Percentiles rank a stretch among this genome's conserved stretches.
These are phyloP conservation scores for Smittium culicis DNA, from an alignment of 371 early-diverging fungal genomes.

Conservation along the genomic window DNA sequence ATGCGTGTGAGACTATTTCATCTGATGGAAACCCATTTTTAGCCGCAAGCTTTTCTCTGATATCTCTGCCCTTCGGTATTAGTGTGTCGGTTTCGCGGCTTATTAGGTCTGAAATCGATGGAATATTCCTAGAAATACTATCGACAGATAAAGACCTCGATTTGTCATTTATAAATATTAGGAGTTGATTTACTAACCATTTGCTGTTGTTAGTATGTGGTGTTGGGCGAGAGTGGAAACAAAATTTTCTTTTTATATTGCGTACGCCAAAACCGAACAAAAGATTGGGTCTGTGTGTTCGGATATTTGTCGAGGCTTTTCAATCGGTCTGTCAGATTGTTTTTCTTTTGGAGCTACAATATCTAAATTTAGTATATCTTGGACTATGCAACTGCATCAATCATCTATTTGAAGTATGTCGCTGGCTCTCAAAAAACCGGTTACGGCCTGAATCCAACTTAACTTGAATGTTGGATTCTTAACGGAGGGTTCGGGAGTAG, in stretches of 20 bases:
- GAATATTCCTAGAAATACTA: conserved; percentile 1
- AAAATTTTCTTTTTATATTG: background rate
- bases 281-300: background rate
- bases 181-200: background rate
- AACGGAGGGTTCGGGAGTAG: background rate
- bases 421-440: background rate
- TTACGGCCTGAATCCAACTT: background rate
- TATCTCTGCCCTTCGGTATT: background rate
- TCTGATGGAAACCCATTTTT: background rate
- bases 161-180: background rate
- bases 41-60: background rate
- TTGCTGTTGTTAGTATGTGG: background rate
- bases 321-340: background rate
- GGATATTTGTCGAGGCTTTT: background rate
- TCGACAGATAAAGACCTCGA: background rate
- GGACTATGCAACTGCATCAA: background rate
- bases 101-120: background rate
- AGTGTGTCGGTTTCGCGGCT: background rate
- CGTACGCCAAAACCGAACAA: background rate
- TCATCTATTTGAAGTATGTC: background rate
- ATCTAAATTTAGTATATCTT: background rate
- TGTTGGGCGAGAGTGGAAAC: background rate
- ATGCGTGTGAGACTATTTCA: background rate
- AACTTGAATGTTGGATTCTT: background rate
- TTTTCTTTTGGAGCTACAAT: background rate